phyloP scores from a whole-genome alignment of 495 filamentous ascomycete species.

The Aspergillus sclerotiicarbonarius region DNA sequence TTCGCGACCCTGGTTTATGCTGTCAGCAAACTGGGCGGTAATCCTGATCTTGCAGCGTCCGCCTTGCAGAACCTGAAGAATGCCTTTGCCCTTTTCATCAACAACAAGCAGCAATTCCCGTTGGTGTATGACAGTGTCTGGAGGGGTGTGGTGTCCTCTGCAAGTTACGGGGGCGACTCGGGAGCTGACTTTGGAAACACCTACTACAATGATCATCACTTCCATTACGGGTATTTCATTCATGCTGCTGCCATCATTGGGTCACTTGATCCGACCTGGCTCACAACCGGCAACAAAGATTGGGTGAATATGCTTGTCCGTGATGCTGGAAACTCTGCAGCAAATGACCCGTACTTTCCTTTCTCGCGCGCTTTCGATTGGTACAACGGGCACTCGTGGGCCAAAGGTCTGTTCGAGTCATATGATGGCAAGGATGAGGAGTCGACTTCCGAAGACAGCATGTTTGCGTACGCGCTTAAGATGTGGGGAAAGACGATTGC shows the following conservation, averaged over 20 bases:
- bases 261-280: constrained; percentile 74
- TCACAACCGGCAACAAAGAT: constrained; percentile 60
- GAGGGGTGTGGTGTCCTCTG: constrained; percentile 82
- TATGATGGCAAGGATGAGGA: constrained; percentile 91
- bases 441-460: constrained; percentile 84
- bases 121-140: constrained; percentile 80
- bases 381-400: constrained; percentile 95
- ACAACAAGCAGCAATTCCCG: constrained; percentile 74
- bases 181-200: constrained; percentile 79
- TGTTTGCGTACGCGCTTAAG: constrained; percentile 86
- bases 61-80: constrained; percentile 68
- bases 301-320: constrained; percentile 80
- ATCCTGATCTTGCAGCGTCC: constrained; percentile 55
- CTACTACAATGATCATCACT: constrained; percentile 95
- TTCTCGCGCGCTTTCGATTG: constrained; percentile 88
- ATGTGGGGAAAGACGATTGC: constrained; percentile 83
- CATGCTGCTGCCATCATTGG: constrained; percentile 84
- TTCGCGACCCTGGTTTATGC: constrained; percentile 74
- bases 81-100: constrained; percentile 71
- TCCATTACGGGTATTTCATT: constrained; percentile 89
- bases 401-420: constrained; percentile 90
- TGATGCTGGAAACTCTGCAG: constrained; percentile 74
- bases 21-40: constrained; percentile 61
- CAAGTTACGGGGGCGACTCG: constrained; percentile 73
- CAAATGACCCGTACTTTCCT: constrained; percentile 73